Percentiles rank a stretch among this genome's conserved stretches.
These are phyloP conservation scores for Sordariomycetes sp. DNA, from an alignment of 2,329 filamentous ascomycete genomes.

Conservation along the genomic window DNA sequence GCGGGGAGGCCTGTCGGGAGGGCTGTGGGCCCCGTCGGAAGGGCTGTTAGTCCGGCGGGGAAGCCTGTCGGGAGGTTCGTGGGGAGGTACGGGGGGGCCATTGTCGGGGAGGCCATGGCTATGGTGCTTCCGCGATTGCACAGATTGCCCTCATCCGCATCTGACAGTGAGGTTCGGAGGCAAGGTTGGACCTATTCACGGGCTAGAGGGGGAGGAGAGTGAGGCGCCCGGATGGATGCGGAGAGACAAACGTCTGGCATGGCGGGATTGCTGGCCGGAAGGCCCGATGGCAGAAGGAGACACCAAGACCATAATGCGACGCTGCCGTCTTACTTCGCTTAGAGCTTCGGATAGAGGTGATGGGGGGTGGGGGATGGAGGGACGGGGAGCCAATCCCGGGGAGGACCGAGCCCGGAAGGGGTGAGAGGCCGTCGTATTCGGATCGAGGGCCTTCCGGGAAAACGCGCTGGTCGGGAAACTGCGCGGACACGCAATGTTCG, in stretches of 20 bases:
- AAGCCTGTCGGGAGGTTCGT: too few relatives aligned
- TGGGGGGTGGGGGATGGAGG: neutral
- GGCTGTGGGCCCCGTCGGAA: neutral
- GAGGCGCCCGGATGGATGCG: neutral
- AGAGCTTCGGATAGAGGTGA: neutral
- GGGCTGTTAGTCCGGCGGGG: too few relatives aligned
- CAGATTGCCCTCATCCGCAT: too few relatives aligned
- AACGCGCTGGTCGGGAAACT: neutral
- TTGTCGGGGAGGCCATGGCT: too few relatives aligned
- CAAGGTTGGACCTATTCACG: neutral
- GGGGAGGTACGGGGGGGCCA: too few relatives aligned
- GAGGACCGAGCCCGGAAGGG: neutral
- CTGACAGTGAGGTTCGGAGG: neutral
- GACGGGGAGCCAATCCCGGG: neutral
- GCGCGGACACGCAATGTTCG: neutral
- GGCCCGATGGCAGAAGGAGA: neutral
- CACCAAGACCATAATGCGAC: neutral
- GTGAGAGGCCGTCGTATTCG: neutral
- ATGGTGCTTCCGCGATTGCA: too few relatives aligned
- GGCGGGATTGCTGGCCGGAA: neutral
- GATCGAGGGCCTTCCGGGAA: neutral
- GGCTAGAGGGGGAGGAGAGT: neutral
- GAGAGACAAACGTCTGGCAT: neutral
- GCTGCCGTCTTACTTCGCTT: neutral
- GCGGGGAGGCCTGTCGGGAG: neutral